Base-by-base conservation (phyloP, 768 basidiomycete species). In the Mycena sanguinolenta region DNA sequence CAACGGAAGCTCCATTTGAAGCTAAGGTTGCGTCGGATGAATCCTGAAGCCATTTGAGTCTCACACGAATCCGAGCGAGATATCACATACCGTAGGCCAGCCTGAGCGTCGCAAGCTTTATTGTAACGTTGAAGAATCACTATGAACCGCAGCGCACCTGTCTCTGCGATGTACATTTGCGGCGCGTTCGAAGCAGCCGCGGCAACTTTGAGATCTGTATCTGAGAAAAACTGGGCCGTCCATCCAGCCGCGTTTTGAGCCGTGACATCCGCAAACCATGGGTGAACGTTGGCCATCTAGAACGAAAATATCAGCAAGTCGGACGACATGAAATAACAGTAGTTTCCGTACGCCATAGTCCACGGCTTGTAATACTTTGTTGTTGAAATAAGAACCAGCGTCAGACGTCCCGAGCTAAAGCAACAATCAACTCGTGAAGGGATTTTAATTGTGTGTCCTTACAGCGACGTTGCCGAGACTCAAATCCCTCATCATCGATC, bases 161-260 rank as follows among this genome's bases (percentile, higher is more conserved):
- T 98, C 84, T 99, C 98, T 0, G 97, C 98, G 69, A 99, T 98
- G 81, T 89, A 97, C 87, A 95, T 91, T 53, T 84, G 77, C 0
- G 96, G 95, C 5, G 88, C 85, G 79, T 96, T 97, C 6, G 88
- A n/a, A 25, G 93, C 83, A 0, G 71, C 61, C 12, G 81, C 72
- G 0, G 95, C 92, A n/a, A 82, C 77, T 9, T 74, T 80, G 7
- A 95, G 86, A 76, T 97, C 86, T n/a, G 81, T 86, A 13, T 84
- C 77, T 68, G 91, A 75, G 85, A 96, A 98, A 84, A 95, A 99
- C 0, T 86, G 74, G 21, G 83, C 83, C 0, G 95, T 96, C 97
- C 97, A 99, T 8, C 73, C 87, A 0, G 96, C 94, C 0, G 93
- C 91, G 4, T 87, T 74, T 6, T 88, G 79, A 28, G 91, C 89